Conservation (phyloP, 257 asterid species). For the Solanum stenotomum region DNA sequence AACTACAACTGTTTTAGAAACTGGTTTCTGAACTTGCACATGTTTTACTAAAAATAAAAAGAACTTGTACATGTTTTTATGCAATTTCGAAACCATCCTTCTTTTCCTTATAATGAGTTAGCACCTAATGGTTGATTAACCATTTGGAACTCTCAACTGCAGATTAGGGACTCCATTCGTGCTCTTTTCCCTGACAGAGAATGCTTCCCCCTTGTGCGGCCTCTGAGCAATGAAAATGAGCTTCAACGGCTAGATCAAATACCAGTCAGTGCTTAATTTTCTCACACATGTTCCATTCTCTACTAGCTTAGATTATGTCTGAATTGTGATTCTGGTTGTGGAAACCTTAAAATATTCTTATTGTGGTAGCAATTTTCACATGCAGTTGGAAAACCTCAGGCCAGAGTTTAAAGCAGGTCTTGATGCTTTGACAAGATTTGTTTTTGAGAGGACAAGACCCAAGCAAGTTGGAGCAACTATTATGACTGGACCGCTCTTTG, state of each 20-base stretch:
- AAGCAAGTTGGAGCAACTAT: conserved; percentile 88
- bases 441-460: conserved; percentile 91
- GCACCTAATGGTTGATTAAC: not conserved
- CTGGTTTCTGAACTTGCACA: not conserved
- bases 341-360: not conserved
- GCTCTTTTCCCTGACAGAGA: conserved; percentile 98
- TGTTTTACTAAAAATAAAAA: not conserved
- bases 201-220: conserved; percentile 90
- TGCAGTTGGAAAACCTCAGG: conserved; percentile 73
- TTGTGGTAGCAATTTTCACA: not conserved
- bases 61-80: not conserved
- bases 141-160: not conserved
- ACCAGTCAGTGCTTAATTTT: conserved; percentile 31
- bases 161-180: conserved; percentile 97
- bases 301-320: not conserved
- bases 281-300: not conserved
- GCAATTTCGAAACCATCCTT: not conserved
- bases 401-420: conserved; percentile 89
- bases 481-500: conserved; percentile 97
- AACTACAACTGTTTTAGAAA: not conserved
- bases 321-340: not conserved
- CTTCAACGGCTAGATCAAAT: conserved; percentile 91
- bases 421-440: conserved; percentile 82
- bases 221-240: conserved; percentile 73
- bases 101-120: not conserved